Evolutionary conservation across 2,329 filamentous ascomycete species (phyloP).

Genomic region (Lomentospora prolificans): DNA sequence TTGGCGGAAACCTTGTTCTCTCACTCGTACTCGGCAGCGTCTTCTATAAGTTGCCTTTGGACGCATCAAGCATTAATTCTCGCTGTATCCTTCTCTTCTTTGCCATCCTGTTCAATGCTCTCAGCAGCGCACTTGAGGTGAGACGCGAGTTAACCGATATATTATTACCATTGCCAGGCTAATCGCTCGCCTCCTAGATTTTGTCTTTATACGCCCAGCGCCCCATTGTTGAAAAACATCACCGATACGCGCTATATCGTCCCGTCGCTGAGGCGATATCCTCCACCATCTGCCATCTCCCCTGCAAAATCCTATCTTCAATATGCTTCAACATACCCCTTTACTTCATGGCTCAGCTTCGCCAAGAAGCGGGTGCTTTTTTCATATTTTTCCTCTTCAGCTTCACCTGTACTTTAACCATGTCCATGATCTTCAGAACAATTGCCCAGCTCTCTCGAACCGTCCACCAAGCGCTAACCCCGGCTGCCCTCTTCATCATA

Average conservation of each 20-base stretch:
- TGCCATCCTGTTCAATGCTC: slow-evolving; percentile 77
- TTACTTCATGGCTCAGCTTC: slow-evolving; percentile 81
- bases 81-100: slow-evolving; percentile 80
- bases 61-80: slow-evolving; percentile 65
- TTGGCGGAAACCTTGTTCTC: slow-evolving; percentile 66
- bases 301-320: slow-evolving; percentile 65
- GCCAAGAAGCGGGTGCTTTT: slow-evolving; percentile 63
- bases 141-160: slow-evolving; percentile 21
- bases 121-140: slow-evolving; percentile 62
- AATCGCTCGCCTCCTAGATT: slow-evolving; percentile 37
- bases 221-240: slow-evolving; percentile 85
- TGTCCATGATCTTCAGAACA: slow-evolving; percentile 80
- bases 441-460: slow-evolving; percentile 70
- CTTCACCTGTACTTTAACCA: slow-evolving; percentile 61
- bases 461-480: slow-evolving; percentile 51
- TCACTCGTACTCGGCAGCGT: slow-evolving; percentile 69
- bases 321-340: slow-evolving; percentile 69
- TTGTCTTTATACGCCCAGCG: slow-evolving; percentile 79
- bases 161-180: not conserved
- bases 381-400: slow-evolving; percentile 78
- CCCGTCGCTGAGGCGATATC: slow-evolving; percentile 77
- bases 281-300: slow-evolving; percentile 78
- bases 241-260: slow-evolving; percentile 85
- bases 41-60: slow-evolving; percentile 63
- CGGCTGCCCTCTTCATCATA: slow-evolving; percentile 41